Percentiles rank a stretch among this genome's conserved stretches.
phyloP scores from a whole-genome alignment of 805 yeast species.

The Candida insectorum region DNA sequence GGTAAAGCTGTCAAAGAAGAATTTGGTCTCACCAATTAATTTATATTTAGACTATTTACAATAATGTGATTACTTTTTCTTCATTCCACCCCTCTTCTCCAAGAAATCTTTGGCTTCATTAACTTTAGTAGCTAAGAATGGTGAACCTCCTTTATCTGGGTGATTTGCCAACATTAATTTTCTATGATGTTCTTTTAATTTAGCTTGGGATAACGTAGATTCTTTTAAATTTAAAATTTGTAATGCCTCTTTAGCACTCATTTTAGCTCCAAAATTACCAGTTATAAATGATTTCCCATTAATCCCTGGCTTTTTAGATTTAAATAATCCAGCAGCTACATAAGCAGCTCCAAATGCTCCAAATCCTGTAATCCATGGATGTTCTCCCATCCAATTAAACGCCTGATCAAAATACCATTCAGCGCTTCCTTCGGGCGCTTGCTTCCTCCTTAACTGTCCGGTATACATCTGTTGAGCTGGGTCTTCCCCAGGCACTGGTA shows the following conservation, averaged over 20 bases:
- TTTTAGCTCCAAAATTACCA: slow-evolving; percentile 91
- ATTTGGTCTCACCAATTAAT: slow-evolving; percentile 42
- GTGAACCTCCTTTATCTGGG: slow-evolving; percentile 93
- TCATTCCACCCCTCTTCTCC: slow-evolving; percentile 62
- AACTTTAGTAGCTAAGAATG: slow-evolving; percentile 83
- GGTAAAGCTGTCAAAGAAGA: slow-evolving; percentile 61
- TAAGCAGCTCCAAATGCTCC: slow-evolving; percentile 68
- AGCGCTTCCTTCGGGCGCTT: slow-evolving; percentile 42
- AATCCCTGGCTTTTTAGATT: slow-evolving; percentile 63
- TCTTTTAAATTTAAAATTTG: slow-evolving; percentile 77
- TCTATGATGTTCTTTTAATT: slow-evolving; percentile 76
- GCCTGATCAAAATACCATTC: slow-evolving; percentile 68
- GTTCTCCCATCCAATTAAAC: slow-evolving; percentile 60
- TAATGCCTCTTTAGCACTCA: slow-evolving; percentile 85
- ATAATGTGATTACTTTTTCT: slow-evolving; percentile 25
- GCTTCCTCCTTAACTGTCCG: slow-evolving; percentile 39
- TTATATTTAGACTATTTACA: slow-evolving; percentile 6
- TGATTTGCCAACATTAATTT: slow-evolving; percentile 84
- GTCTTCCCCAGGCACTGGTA: slow-evolving; percentile 53
- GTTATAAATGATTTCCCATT: slow-evolving; percentile 66
- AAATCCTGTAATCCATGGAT: slow-evolving; percentile 69
- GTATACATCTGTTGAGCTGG: slow-evolving; percentile 20
- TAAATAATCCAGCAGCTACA: slow-evolving; percentile 64
- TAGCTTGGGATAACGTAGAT: slow-evolving; percentile 56
- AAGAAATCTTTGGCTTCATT: slow-evolving; percentile 87